Base-by-base conservation (phyloP, 192 early-diverging fungal species). In the Podila minutissima region DNA sequence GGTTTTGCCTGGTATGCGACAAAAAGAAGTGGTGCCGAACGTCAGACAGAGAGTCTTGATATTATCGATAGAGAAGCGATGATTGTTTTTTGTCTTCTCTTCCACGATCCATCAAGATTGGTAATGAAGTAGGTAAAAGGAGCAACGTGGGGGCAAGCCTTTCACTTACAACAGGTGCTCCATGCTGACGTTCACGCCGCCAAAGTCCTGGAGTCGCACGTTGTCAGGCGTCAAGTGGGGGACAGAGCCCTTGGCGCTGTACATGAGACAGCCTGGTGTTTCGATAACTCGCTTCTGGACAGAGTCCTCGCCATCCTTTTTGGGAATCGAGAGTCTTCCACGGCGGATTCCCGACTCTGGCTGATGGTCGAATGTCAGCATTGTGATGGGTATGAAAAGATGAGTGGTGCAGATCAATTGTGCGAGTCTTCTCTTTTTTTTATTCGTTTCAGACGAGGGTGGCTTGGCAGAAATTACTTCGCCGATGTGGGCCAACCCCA, bases 141-240 rank as follows among this genome's bases (percentile, higher is more conserved):
- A 46, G 41, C 41, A 46, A 46, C 10, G 41, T 10, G 41, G 11
- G 8, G 41, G 41, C 13, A 46, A 46, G 41, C 38, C n/a, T 48
- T 51, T 26, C 2, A 55, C 75, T 79, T 64, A 79, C 75, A 79
- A 35, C 38, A 90, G 82, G 33, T 88, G 83, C 35, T 90, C 89
- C 53, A 88, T 60, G 7, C 82, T 74, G 8, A 90, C 60, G 61
- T 82, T 83, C n/a, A 85, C 35, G 84, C 77, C 64, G 72, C 77
- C 70, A 31, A 83, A 79, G 35, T 82, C 74, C 53, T 88, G 77
- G 2, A 60, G 50, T 9, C 79, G 67, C 68, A 88, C 55, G 61
- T 83, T 88, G 35, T 90, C 87, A 3, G 86, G 75, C 10, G 88
- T 85, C 62, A 90, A 72, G 69, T 90, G 89, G 29, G 85, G 87